Conservation (phyloP, 2,329 filamentous ascomycete species). For the Neopestalotiopsis sp. region DNA sequence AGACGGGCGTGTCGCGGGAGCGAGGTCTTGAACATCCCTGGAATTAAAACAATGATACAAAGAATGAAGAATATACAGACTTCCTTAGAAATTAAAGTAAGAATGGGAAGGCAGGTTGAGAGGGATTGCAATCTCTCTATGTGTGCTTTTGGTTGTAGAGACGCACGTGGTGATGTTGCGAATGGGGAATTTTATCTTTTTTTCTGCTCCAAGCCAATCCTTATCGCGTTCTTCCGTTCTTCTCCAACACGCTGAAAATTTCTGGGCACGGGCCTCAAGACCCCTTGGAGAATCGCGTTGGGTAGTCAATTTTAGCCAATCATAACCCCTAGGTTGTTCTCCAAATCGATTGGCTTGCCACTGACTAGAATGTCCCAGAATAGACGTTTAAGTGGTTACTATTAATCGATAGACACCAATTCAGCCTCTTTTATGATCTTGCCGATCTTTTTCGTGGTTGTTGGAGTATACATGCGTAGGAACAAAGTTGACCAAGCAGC, state of each 20-base stretch:
- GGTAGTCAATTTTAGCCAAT: background rate
- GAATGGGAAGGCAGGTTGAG: background rate
- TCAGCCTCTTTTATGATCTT: too few species aligned
- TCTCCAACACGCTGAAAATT: background rate
- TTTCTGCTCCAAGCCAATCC: background rate
- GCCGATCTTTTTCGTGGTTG: too few species aligned
- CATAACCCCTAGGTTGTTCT: background rate
- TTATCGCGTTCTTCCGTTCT: constrained; percentile 5
- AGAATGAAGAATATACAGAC: constrained; percentile 1
- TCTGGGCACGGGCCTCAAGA: constrained; percentile 3
- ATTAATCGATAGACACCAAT: too few species aligned
- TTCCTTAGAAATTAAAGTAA: background rate
- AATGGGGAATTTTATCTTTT: background rate
- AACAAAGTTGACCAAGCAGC: too few species aligned
- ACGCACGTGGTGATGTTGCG: background rate
- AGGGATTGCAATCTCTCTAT: background rate
- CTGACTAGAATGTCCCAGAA: background rate
- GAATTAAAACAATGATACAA: background rate
- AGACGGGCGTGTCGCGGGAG: constrained; percentile 23
- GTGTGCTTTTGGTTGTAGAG: background rate
- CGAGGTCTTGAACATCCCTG: constrained; percentile 23
- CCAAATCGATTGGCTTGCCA: constrained; percentile 3
- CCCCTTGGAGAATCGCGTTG: background rate
- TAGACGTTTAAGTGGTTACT: background rate
- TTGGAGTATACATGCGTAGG: too few species aligned